phyloP scores from a whole-genome alignment of 768 basidiomycete species.

The Cystobasidium tubakii region DNA sequence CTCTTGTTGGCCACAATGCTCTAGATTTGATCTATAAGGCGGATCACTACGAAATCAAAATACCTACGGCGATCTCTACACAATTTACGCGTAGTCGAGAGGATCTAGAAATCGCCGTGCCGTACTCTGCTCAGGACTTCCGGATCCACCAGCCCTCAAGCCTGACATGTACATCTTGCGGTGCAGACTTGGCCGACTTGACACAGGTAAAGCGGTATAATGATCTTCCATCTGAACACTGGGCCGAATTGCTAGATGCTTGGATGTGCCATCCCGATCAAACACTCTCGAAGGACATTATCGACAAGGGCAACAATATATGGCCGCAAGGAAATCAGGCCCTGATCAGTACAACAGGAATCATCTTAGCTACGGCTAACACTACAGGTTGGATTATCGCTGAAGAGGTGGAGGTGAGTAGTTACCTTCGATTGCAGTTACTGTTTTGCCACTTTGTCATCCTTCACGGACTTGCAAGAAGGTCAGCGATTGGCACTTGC shows the following conservation, averaged over 20 bases:
- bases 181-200: constrained; percentile 60
- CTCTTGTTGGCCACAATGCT: background rate
- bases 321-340: constrained; percentile 70
- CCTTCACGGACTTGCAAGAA: constrained; percentile 39
- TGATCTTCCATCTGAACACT: constrained; percentile 90
- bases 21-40: constrained; percentile 7
- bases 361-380: constrained; percentile 65
- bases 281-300: constrained; percentile 65
- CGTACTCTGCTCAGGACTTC: constrained; percentile 66
- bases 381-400: constrained; percentile 53
- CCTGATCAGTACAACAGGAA: constrained; percentile 82
- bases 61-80: constrained; percentile 53
- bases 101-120: constrained; percentile 46
- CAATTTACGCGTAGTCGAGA: constrained; percentile 46
- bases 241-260: constrained; percentile 92
- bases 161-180: constrained; percentile 74
- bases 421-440: too few relatives aligned
- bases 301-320: constrained; percentile 62
- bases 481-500: constrained; percentile 27
- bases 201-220: constrained; percentile 58
- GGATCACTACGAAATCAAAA: constrained; percentile 31
- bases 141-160: constrained; percentile 56
- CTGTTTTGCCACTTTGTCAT: constrained; percentile 27
- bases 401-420: constrained; percentile 59
- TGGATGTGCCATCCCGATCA: constrained; percentile 98